These are phyloP conservation scores for Cucumis hystrix DNA, from an alignment of 306 rosid genomes.

Conservation along the genomic window DNA sequence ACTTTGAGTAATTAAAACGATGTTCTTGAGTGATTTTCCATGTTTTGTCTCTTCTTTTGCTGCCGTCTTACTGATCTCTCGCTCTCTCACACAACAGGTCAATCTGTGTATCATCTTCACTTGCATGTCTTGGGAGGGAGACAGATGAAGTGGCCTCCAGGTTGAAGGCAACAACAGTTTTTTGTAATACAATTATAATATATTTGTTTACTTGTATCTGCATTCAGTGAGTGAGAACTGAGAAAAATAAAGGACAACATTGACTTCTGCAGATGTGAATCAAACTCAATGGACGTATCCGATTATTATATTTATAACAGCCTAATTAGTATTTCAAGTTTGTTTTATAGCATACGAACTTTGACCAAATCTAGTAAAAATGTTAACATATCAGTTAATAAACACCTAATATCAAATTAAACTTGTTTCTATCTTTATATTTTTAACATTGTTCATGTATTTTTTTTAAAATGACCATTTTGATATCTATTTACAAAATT, in stretches of 20 bases:
- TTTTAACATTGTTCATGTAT: too few species aligned
- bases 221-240: background rate
- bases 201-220: background rate
- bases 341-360: too few species aligned
- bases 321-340: too few species aligned
- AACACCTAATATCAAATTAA: too few species aligned
- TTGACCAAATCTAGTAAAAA: too few species aligned
- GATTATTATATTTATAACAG: background rate
- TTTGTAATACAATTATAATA: background rate
- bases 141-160: slow-evolving; percentile 82
- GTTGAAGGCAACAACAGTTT: slow-evolving; percentile 18
- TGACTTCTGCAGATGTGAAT: background rate
- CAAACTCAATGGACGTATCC: background rate
- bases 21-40: too few species aligned
- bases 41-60: background rate
- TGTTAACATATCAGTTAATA: background rate
- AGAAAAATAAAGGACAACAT: background rate
- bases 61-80: background rate
- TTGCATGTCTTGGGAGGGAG: slow-evolving; percentile 86
- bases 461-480: too few species aligned
- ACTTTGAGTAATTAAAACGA: too few species aligned
- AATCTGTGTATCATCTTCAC: slow-evolving; percentile 88
- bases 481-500: too few species aligned
- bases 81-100: slow-evolving; percentile 37
- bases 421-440: too few species aligned